Percentiles rank a stretch among this genome's conserved stretches.
Evolutionary conservation across 164 flowering plant species (phyloP).

Genomic region (Pachysandra terminalis): DNA sequence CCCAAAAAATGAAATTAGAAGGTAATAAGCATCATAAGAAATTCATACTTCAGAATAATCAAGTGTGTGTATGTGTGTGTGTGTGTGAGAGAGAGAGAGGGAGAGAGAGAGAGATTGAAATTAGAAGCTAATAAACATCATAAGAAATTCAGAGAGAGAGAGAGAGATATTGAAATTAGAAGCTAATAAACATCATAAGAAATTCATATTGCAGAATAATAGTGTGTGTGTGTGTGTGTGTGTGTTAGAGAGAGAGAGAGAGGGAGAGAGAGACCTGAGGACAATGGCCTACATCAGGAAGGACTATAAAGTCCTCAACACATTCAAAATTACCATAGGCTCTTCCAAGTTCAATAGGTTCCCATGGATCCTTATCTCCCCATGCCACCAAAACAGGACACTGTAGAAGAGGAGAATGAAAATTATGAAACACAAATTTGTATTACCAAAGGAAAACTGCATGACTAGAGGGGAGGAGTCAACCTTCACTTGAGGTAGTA

Average conservation of each 20-base stretch:
- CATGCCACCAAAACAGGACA: constrained; percentile 91
- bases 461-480: constrained; percentile 5
- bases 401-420: constrained; percentile 30
- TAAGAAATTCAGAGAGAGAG: no score
- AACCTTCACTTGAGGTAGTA: constrained; percentile 83
- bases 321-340: constrained; percentile 57
- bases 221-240: neutral
- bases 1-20: neutral
- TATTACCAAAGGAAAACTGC: neutral
- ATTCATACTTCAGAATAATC: neutral
- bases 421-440: neutral
- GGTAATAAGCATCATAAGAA: neutral
- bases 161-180: no score
- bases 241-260: neutral
- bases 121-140: no score
- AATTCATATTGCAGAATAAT: neutral
- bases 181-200: neutral
- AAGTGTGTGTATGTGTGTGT: neutral
- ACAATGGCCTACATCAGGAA: constrained; percentile 92
- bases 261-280: constrained; percentile 73
- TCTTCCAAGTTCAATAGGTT: constrained; percentile 84
- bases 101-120: constrained; percentile 35
- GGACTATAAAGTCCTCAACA: constrained; percentile 81
- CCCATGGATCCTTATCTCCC: constrained; percentile 99
- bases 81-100: constrained; percentile 3